Percentiles rank a stretch among this genome's conserved stretches.
phyloP scores from a whole-genome alignment of 441 rosid genomes.

The Daphne laureola region DNA sequence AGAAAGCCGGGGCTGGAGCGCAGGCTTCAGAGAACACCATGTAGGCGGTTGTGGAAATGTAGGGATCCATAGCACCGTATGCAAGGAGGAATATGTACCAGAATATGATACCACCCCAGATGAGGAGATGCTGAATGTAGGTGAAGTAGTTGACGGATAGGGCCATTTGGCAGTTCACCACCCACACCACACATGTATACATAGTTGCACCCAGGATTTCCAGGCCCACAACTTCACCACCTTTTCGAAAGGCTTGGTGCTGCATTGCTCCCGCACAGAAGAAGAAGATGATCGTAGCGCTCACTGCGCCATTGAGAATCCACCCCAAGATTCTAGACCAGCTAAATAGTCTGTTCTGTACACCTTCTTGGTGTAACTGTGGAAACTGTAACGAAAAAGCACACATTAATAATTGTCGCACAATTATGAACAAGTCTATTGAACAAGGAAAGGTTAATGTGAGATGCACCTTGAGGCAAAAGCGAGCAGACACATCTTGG shows the following conservation, averaged over 20 bases:
- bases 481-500: constrained; percentile 74
- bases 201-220: constrained; percentile 77
- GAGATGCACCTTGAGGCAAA: constrained; percentile 56
- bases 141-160: constrained; percentile 79
- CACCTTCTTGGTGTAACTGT: constrained; percentile 88
- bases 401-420: background rate
- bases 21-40: constrained; percentile 73
- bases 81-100: constrained; percentile 87
- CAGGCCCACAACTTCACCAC: constrained; percentile 68
- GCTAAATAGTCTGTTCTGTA: constrained; percentile 77
- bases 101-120: constrained; percentile 74
- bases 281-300: constrained; percentile 67
- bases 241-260: constrained; percentile 61
- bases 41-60: constrained; percentile 69
- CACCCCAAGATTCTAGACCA: constrained; percentile 77
- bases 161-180: constrained; percentile 90
- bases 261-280: constrained; percentile 58
- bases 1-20: constrained; percentile 76
- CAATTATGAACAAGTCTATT: background rate
- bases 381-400: constrained; percentile 54
- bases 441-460: background rate
- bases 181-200: constrained; percentile 87
- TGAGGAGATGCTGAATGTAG: constrained; percentile 73
- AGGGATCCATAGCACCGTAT: constrained; percentile 66
- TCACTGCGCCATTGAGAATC: constrained; percentile 59